Conservation (phyloP, 1,139 yeast genomes). For the Nakaseomyces sp. region DNA sequence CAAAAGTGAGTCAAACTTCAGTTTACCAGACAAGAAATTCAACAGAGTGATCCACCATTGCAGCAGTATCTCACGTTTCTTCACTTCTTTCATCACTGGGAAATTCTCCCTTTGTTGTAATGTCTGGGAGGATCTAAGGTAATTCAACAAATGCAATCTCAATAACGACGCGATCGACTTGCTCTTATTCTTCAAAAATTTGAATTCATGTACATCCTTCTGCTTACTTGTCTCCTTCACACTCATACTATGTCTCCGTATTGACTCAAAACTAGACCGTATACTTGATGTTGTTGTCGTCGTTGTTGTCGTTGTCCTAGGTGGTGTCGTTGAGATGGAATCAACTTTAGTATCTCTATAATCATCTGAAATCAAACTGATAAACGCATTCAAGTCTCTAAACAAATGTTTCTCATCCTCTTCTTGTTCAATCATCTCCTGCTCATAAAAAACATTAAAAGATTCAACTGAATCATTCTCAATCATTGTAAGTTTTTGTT, state of each 20-base stretch:
- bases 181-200: background rate
- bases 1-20: slow-evolving; percentile 9
- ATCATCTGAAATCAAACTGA: slow-evolving; percentile 6
- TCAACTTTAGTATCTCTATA: background rate
- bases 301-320: too few relatives aligned
- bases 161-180: background rate
- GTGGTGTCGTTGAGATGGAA: too few relatives aligned
- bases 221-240: background rate
- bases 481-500: background rate
- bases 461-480: background rate
- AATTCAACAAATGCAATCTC: slow-evolving; percentile 4
- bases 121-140: background rate
- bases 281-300: slow-evolving; percentile 10
- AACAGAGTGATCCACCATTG: slow-evolving; percentile 31
- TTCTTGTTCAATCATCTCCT: slow-evolving; percentile 3
- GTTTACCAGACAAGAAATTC: slow-evolving; percentile 18
- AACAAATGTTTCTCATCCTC: slow-evolving; percentile 5
- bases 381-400: background rate
- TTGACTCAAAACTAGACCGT: background rate
- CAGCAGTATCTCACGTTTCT: slow-evolving; percentile 17
- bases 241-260: background rate
- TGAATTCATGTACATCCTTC: background rate
- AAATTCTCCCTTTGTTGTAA: slow-evolving; percentile 1
- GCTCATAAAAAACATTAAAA: slow-evolving; percentile 2
- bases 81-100: background rate